A percentile compares a stretch with the other conserved stretches of the same genome.
Evolutionary conservation across 345 rosid genomes (phyloP).

Genomic region (Aethionema arabicum): DNA sequence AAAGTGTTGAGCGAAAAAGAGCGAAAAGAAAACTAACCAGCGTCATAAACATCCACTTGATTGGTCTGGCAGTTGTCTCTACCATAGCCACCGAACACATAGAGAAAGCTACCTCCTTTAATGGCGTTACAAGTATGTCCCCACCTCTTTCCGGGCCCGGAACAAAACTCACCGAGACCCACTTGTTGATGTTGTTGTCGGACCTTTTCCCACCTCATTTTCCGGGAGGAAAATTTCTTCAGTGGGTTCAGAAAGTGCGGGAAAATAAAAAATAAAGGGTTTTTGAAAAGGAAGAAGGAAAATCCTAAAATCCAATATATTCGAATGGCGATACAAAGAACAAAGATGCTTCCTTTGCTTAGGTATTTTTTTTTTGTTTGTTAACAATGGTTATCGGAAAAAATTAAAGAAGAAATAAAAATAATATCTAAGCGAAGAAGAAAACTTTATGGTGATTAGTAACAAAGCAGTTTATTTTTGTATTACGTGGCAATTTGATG

Average conservation of each 20-base stretch:
- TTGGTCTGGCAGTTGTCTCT: conserved; percentile 93
- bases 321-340: conserved; percentile 35
- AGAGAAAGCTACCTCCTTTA: conserved; percentile 83
- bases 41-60: conserved; percentile 90
- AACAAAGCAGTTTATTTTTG: conserved; percentile 20
- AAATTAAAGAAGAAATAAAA: background rate
- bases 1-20: background rate
- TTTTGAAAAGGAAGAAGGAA: conserved; percentile 24
- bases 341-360: conserved; percentile 30
- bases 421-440: conserved; percentile 3
- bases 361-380: conserved; percentile 19
- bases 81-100: conserved; percentile 92
- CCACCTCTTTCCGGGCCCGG: conserved; percentile 95
- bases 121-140: conserved; percentile 96
- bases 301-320: conserved; percentile 22
- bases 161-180: conserved; percentile 40
- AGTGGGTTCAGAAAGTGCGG: conserved; percentile 33
- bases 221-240: conserved; percentile 31
- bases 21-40: conserved; percentile 49
- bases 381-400: conserved; percentile 17
- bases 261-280: conserved; percentile 31
- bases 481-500: conserved; percentile 24
- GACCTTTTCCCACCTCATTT: conserved; percentile 87
- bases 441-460: conserved; percentile 12
- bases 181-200: conserved; percentile 37